Conservation (phyloP, 2,329 filamentous ascomycete genomes). For the Cercospora brassicicola region DNA sequence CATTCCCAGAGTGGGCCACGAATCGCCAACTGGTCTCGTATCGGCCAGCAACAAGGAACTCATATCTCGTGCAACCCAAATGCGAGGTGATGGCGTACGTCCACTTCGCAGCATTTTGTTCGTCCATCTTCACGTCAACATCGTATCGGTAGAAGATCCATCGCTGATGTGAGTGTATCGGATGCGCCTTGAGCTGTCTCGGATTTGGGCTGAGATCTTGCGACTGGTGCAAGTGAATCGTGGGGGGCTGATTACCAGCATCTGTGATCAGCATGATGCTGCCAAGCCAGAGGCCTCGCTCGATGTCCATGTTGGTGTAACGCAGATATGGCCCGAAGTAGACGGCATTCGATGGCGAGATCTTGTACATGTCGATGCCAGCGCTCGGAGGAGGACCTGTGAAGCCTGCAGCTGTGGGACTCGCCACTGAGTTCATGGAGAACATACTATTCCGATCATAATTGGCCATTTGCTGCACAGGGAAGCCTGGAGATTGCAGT, state of each 20-base stretch:
- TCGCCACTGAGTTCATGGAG: slow-evolving; percentile 72
- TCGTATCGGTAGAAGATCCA: slow-evolving; percentile 98
- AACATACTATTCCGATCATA: slow-evolving; percentile 79
- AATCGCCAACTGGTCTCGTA: slow-evolving; percentile 93
- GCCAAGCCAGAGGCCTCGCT: slow-evolving; percentile 85
- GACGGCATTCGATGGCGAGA: slow-evolving; percentile 89
- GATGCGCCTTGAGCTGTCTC: slow-evolving; percentile 75
- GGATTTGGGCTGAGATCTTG: slow-evolving; percentile 86
- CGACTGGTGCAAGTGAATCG: slow-evolving; percentile 91
- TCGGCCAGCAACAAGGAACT: slow-evolving; percentile 90
- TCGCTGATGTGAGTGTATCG: slow-evolving; percentile 84
- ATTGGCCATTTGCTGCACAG: slow-evolving; percentile 72
- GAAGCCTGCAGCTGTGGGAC: slow-evolving; percentile 78
- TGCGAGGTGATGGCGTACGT: slow-evolving; percentile 98
- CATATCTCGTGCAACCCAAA: slow-evolving; percentile 94
- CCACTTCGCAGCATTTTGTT: slow-evolving; percentile 76
- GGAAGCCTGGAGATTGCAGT: slow-evolving; percentile 76
- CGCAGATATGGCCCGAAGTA: slow-evolving; percentile 96
- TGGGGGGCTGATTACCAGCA: slow-evolving; percentile 78
- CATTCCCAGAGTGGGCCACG: slow-evolving; percentile 92
- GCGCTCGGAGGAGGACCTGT: slow-evolving; percentile 83
- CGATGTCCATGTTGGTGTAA: slow-evolving; percentile 96
- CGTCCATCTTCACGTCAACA: slow-evolving; percentile 84
- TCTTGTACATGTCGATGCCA: slow-evolving; percentile 91
- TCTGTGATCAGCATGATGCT: slow-evolving; percentile 94